Base-by-base conservation (phyloP, 768 basidiomycete species). In the Porpolomopsis calyptriformis region DNA sequence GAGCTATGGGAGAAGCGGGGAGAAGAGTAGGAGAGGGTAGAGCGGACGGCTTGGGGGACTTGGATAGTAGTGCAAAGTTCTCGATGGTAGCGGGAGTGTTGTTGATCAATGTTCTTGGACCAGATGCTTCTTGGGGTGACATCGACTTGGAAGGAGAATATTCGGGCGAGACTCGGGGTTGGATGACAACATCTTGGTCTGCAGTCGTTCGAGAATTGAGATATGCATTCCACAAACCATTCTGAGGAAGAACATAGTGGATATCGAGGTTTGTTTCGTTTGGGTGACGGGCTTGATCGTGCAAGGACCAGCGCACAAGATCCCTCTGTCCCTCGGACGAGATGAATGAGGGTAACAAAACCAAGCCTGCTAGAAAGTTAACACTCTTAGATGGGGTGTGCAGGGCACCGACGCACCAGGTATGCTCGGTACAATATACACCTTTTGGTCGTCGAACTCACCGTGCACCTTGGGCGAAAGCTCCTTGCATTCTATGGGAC, bases 201-300 rank as follows among this genome's bases (percentile, higher is more conserved):
- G 62, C 55, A 47, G 66, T 62, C n/a, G 51, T 48, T 26, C 53
- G 58, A 8, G 67, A 63, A 16, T 56, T 49, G 16, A 80, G 52
- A 60, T 69, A 73, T 2, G 74, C 63, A 34, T 78, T 75, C 91
- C 94, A 99, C 19, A 97, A 61, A 10, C 92, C 87, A 9, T 76
- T 66, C 14, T 61, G 41, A 0, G 94, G 93, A 5, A 96, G 68
- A 35, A 67, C 38, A 55, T 94, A 96, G 60, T 97, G 94, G 0
- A 79, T 75, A 46, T 93, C 85, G 18, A 97, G 79, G 53, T 91
- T 94, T 0, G 89, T 93, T 46, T 85, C 82, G 58, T 96, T 96
- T 0, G 90, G 88, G 29, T 71, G 63, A 2, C 72, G 70, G 1
- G 92, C 84, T 53, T 93, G 89, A 16, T 82, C 73, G 8, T 69